These are phyloP conservation scores for Teratosphaeria viscida DNA, from an alignment of 2,329 filamentous ascomycete genomes.

Conservation along the genomic window DNA sequence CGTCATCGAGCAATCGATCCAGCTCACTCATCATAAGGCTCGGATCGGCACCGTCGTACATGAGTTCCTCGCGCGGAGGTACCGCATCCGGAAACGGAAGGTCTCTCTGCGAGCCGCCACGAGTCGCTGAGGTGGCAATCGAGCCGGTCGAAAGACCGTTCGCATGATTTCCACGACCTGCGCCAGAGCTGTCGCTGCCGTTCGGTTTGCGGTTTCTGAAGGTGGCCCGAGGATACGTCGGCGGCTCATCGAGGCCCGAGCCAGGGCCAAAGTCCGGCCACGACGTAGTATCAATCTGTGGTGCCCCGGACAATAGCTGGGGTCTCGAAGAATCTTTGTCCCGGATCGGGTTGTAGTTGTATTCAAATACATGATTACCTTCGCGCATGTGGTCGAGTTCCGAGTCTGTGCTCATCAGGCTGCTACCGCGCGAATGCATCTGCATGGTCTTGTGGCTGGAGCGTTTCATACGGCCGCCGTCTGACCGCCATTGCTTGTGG, in stretches of 20 bases:
- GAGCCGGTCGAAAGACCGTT: background rate
- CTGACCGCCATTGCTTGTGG: conserved; percentile 27
- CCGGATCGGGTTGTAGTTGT: conserved; percentile 8
- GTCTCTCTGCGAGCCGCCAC: conserved; percentile 7
- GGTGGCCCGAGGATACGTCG: conserved; percentile 6
- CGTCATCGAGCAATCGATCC: conserved; percentile 18
- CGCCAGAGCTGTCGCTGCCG: conserved; percentile 2
- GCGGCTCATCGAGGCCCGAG: conserved; percentile 9
- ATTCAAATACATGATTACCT: conserved; percentile 12
- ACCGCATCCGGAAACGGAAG: conserved; percentile 16
- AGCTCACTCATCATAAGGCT: conserved; percentile 20
- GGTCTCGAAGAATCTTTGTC: background rate
- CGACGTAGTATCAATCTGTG: conserved; percentile 6
- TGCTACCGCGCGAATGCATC: conserved; percentile 25
- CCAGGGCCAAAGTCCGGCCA: conserved; percentile 12
- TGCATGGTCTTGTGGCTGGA: conserved; percentile 18
- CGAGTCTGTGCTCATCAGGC: conserved; percentile 21
- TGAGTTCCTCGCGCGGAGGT: conserved; percentile 20
- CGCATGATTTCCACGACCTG: background rate
- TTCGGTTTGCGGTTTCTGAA: conserved; percentile 3
- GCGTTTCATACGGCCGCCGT: conserved; percentile 20
- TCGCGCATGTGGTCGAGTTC: conserved; percentile 12
- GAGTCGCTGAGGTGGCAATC: conserved; percentile 5
- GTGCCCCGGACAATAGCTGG: background rate
- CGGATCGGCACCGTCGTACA: conserved; percentile 22